phyloP scores from a whole-genome alignment of 2,329 filamentous ascomycete species.

The Ophiocordyceps sinensis region DNA sequence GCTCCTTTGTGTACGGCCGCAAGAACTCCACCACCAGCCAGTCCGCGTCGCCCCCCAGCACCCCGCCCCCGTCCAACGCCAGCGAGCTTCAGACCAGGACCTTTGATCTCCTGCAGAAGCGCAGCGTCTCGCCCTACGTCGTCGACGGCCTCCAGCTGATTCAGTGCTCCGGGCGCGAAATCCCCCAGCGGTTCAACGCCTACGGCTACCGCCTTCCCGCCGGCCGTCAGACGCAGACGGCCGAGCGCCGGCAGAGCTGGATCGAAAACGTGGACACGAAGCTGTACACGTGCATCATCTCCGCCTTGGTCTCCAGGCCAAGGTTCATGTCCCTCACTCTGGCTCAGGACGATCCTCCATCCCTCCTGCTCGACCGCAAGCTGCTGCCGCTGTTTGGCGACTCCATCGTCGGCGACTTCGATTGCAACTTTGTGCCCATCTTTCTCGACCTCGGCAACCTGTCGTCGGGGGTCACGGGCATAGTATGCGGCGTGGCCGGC shows the following conservation, averaged over 20 bases:
- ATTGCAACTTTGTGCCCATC: constrained; percentile 66
- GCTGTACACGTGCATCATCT: constrained; percentile 47
- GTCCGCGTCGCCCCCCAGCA: constrained; percentile 39
- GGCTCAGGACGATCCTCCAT: constrained; percentile 59
- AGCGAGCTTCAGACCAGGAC: constrained; percentile 71
- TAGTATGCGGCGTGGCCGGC: constrained; percentile 87
- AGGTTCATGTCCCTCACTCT: constrained; percentile 62
- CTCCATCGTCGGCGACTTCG: constrained; percentile 60
- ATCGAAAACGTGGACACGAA: constrained; percentile 46
- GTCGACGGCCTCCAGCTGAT: constrained; percentile 57
- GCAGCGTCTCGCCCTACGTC: constrained; percentile 59
- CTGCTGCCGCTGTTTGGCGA: constrained; percentile 54
- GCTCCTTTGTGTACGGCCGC: constrained; percentile 23
- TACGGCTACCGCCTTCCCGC: constrained; percentile 21
- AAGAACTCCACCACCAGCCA: constrained; percentile 13
- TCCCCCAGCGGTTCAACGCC: constrained; percentile 22
- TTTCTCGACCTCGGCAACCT: constrained; percentile 72
- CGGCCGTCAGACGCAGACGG: constrained; percentile 19
- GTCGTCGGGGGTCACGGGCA: constrained; percentile 79
- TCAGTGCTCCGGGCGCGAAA: constrained; percentile 60
- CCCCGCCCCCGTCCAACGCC: constrained; percentile 64
- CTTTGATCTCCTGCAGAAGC: constrained; percentile 67
- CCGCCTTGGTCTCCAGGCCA: constrained; percentile 45
- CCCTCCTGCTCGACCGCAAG: constrained; percentile 55
- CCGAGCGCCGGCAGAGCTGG: constrained; percentile 28